These are phyloP conservation scores for Sclerotinia borealis DNA, from an alignment of 2,329 filamentous ascomycete species.

Conservation along the genomic window DNA sequence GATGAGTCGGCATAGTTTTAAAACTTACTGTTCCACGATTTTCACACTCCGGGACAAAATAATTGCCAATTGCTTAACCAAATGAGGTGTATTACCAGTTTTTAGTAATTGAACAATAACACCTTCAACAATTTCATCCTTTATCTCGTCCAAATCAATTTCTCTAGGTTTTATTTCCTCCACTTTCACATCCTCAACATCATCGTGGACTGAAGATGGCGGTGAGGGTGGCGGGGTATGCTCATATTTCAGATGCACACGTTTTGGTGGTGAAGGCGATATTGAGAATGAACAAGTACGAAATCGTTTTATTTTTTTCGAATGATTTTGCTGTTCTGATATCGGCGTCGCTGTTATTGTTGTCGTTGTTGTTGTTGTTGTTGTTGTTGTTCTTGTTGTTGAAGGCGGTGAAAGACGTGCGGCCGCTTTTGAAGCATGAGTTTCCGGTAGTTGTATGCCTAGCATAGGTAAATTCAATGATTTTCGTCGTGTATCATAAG, in stretches of 20 bases:
- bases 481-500: slow-evolving; percentile 95
- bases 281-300: slow-evolving; percentile 49
- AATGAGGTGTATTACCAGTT: slow-evolving; percentile 84
- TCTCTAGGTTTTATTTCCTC: slow-evolving; percentile 44
- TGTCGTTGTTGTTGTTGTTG: slow-evolving; percentile 27
- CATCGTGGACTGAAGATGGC: slow-evolving; percentile 38
- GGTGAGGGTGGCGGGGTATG: slow-evolving; percentile 79
- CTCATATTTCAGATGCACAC: slow-evolving; percentile 45
- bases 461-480: slow-evolving; percentile 88
- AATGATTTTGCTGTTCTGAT: slow-evolving; percentile 37
- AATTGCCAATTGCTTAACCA: slow-evolving; percentile 87
- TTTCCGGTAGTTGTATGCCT: slow-evolving; percentile 78
- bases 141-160: slow-evolving; percentile 76
- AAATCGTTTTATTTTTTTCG: slow-evolving; percentile 75
- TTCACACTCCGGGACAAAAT: slow-evolving; percentile 70
- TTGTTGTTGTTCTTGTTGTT: slow-evolving; percentile 23
- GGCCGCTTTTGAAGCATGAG: slow-evolving; percentile 53
- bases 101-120: slow-evolving; percentile 84
- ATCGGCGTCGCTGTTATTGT: slow-evolving; percentile 23
- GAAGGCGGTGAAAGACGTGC: slow-evolving; percentile 34
- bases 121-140: slow-evolving; percentile 90
- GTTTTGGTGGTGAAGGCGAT: slow-evolving; percentile 40
- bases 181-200: slow-evolving; percentile 16
- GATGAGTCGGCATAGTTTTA: neutral
- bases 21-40: slow-evolving; percentile 83